A percentile compares a stretch with the other conserved stretches of the same genome.
Conservation (phyloP, 2,329 filamentous ascomycete genomes). For the Clarireedia monteithiana region DNA sequence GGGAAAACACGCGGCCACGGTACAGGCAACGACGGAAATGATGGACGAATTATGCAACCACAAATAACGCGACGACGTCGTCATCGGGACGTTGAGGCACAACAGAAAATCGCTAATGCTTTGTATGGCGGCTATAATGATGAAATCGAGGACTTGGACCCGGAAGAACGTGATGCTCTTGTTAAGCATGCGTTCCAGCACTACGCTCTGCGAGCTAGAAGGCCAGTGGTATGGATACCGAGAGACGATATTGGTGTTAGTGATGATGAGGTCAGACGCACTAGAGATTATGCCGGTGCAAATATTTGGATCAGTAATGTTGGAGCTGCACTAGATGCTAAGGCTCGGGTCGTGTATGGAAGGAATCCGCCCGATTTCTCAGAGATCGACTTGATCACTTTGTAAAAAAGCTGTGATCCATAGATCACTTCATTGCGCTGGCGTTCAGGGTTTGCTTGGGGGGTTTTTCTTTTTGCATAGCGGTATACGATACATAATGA, state of each 20-base stretch:
- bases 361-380: constrained; percentile 84
- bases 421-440: not conserved
- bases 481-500: not conserved
- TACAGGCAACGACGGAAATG: constrained; percentile 35
- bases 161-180: constrained; percentile 78
- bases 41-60: constrained; percentile 4
- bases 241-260: constrained; percentile 83
- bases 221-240: constrained; percentile 91
- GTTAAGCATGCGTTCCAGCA: constrained; percentile 88
- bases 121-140: constrained; percentile 84
- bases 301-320: constrained; percentile 91
- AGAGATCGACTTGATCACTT: constrained; percentile 75
- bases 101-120: constrained; percentile 65
- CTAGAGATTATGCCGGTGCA: constrained; percentile 48
- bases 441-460: not conserved
- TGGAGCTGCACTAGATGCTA: constrained; percentile 79
- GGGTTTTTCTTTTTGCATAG: not conserved
- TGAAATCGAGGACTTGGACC: constrained; percentile 88
- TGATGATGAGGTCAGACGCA: constrained; percentile 81
- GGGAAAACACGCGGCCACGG: constrained; percentile 39
- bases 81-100: constrained; percentile 60
- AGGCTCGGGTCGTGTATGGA: constrained; percentile 75
- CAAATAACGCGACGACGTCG: constrained; percentile 33
- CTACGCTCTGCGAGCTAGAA: constrained; percentile 71
- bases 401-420: constrained; percentile 37